Evolutionary conservation across 2,329 filamentous ascomycete species (phyloP).

Genomic region (Xylariales sp.): DNA sequence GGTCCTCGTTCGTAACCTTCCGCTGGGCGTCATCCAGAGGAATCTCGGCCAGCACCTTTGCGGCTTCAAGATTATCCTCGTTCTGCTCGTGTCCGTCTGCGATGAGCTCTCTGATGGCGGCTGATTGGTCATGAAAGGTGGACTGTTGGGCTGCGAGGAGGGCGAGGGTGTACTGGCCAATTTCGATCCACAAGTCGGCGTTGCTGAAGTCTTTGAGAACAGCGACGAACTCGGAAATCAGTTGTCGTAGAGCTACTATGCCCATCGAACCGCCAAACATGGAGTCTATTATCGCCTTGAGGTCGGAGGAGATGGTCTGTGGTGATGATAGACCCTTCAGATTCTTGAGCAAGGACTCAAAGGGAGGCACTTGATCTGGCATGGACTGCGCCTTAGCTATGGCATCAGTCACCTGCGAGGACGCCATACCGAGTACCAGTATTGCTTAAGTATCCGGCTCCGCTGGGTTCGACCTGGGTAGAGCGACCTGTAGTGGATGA

Average conservation of each 20-base stretch:
- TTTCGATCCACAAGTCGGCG: slow-evolving; percentile 65
- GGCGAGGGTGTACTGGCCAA: slow-evolving; percentile 68
- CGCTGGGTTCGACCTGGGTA: too few relatives aligned
- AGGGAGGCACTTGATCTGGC: slow-evolving; percentile 39
- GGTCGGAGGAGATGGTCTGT: slow-evolving; percentile 43
- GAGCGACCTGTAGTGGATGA: too few relatives aligned
- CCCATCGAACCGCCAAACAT: slow-evolving; percentile 66
- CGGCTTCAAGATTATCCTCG: slow-evolving; percentile 76
- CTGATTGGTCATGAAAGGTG: slow-evolving; percentile 81
- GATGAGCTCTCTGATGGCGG: slow-evolving; percentile 71
- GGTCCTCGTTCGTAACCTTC: slow-evolving; percentile 74
- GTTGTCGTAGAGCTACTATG: slow-evolving; percentile 68
- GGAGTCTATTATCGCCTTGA: slow-evolving; percentile 62
- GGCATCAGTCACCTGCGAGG: slow-evolving; percentile 36
- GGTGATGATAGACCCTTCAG: slow-evolving; percentile 37
- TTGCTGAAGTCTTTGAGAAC: slow-evolving; percentile 58
- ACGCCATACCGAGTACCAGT: slow-evolving; percentile 22
- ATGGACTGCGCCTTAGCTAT: slow-evolving; percentile 35
- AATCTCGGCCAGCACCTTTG: slow-evolving; percentile 74
- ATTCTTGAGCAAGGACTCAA: slow-evolving; percentile 41
- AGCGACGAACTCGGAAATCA: slow-evolving; percentile 63
- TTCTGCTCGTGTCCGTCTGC: slow-evolving; percentile 78
- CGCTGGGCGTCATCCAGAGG: slow-evolving; percentile 87
- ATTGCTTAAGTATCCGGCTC: too few relatives aligned
- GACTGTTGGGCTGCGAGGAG: slow-evolving; percentile 57